A percentile compares a stretch with the other conserved stretches of the same genome.
These are phyloP conservation scores for Crithidia thermophila DNA, from an alignment of 208 protist species.

Conservation along the genomic window DNA sequence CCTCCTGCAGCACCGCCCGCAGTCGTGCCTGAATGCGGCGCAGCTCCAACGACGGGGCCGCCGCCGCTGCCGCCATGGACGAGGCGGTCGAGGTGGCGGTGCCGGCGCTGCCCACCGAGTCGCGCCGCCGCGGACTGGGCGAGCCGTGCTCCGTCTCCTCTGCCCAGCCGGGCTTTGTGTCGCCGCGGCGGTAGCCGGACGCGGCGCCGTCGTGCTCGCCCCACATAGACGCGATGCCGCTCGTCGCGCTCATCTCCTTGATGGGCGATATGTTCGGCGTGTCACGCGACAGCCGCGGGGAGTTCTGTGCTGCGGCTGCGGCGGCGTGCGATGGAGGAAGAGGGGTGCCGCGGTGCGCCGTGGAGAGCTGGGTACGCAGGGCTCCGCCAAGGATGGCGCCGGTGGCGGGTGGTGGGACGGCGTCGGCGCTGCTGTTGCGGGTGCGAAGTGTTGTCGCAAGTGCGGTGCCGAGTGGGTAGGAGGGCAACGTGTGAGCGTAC, in stretches of 20 bases:
- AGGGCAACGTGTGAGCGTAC: conserved; percentile 15
- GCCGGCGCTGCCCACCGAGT: neutral
- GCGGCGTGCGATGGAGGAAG: neutral
- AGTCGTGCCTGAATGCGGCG: conserved; percentile 46
- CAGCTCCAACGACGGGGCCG: conserved; percentile 16
- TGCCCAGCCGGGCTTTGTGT: neutral
- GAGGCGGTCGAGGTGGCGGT: neutral
- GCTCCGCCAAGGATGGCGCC: conserved; percentile 20
- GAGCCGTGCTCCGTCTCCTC: neutral
- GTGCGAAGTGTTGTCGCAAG: conserved; percentile 1
- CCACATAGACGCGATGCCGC: conserved; percentile 15
- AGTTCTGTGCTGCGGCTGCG: neutral
- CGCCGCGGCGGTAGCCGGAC: conserved; percentile 6
- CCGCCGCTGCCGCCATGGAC: neutral
- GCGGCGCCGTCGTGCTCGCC: no score
- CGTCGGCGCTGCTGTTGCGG: conserved; percentile 2
- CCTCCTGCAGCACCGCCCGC: conserved; percentile 52
- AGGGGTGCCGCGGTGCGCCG: neutral
- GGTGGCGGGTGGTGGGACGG: neutral
- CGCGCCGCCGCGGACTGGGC: neutral
- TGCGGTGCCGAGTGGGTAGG: conserved; percentile 11
- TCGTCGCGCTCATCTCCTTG: conserved; percentile 25
- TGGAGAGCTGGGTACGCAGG: conserved; percentile 1
- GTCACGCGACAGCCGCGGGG: conserved; percentile 13
- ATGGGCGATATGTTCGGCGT: conserved; percentile 49